These are phyloP conservation scores for Fistulifera pelliculosa DNA, from an alignment of 108 stramenopile species.

Conservation along the genomic window DNA sequence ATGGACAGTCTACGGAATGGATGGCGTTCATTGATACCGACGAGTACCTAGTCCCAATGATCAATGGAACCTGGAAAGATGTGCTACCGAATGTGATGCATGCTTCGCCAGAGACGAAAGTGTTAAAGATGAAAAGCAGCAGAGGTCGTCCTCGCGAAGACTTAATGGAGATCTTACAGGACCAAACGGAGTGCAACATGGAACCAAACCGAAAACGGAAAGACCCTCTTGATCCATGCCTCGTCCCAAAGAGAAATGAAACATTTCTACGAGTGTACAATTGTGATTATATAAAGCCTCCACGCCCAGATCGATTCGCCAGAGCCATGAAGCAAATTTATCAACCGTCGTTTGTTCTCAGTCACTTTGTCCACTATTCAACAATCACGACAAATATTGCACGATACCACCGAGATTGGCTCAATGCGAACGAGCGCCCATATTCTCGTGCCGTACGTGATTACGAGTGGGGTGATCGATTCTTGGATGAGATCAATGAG, in stretches of 20 bases:
- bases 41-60: constrained; percentile 64
- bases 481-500: constrained; percentile 15
- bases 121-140: constrained; percentile 52
- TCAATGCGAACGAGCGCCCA: background rate
- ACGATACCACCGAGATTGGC: constrained; percentile 1
- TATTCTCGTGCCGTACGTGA: background rate
- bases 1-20: constrained; percentile 63
- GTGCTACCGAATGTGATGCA: constrained; percentile 33
- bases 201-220: background rate
- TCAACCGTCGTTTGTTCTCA: constrained; percentile 53
- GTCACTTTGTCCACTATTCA: constrained; percentile 78
- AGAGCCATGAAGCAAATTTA: constrained; percentile 82
- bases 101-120: constrained; percentile 18
- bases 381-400: constrained; percentile 39
- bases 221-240: constrained; percentile 9
- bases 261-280: constrained; percentile 62
- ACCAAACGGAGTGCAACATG: constrained; percentile 2
- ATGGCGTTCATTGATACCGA: constrained; percentile 71
- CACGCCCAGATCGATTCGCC: constrained; percentile 44
- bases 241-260: constrained; percentile 19
- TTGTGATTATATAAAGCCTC: constrained; percentile 53
- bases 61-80: constrained; percentile 40
- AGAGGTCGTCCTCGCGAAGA: constrained; percentile 40
- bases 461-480: constrained; percentile 9
- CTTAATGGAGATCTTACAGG: constrained; percentile 22